Base-by-base conservation (phyloP, 2,329 filamentous ascomycete species). In the Didymellaceae sp. region DNA sequence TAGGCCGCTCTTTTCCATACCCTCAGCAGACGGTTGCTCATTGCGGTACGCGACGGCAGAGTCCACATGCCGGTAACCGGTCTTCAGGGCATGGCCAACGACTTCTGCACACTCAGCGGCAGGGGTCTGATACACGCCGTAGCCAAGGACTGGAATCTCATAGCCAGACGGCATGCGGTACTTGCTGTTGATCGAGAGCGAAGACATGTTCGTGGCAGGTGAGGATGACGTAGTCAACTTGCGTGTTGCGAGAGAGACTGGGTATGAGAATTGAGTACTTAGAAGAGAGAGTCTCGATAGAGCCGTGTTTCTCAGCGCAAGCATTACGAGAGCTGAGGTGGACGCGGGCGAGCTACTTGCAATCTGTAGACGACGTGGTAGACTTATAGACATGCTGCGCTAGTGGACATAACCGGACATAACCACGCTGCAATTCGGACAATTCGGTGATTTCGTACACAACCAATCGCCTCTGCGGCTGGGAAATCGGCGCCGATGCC, bases 41-140 rank as follows among this genome's bases (percentile, higher is more conserved):
- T 91, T 91, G 47, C 74, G 80, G 69, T 91, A 91, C 61, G 84
- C 4, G 5, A 72, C 70, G 2, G 88, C 88, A 0, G 86, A 82
- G 71, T 88, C 86, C 35, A 88, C 82, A 62, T 87, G 84, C 24
- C 84, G 79, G 66, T 87, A 88, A 7, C 85, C 84, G 9, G 69
- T 68, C 32, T 78, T 75, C 41, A 88, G 72, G 2, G 85, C 88
- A 28, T 86, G 82, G 10, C 77, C 58, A 6, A 82, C 81, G 1
- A 86, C 82, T 21, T 79, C 77, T 61, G 84, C 80, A n/a, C 82
- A 80, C 5, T 81, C 70, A 50, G 80, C 77, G 17, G 82, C 76
- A 10, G 85, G 84, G 8, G 65, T 72, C 43, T 71, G 63, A 46
- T 70, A 73, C 13, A 83, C 80, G 14, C 83, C 84, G 65, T 80